Base-by-base conservation (phyloP, 192 early-diverging fungal species). In the Dissophora globulifera region DNA sequence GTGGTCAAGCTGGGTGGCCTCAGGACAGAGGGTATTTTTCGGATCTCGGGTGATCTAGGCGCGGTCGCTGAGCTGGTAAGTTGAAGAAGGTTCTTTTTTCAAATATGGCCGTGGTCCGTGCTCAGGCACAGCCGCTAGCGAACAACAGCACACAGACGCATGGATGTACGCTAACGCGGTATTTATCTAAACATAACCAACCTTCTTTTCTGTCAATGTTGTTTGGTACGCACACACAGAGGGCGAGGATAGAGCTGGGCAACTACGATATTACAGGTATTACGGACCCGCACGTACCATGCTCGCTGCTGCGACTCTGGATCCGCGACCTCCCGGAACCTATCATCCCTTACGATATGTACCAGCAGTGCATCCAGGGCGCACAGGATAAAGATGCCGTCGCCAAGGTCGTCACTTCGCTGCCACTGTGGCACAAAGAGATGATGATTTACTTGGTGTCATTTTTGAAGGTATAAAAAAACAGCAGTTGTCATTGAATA, bases 21-120 rank as follows among this genome's bases (percentile, higher is more conserved):
- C 29, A 55, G 79, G 48, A 88, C 94, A 13, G 96, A 99, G 78
- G 97, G 97, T 30, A 96, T 99, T 51, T 99, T 99, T 78, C 89
- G 97, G 56, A 93, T 99, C 15, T 94, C 97, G 20, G 97, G 94
- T 22, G 94, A 97, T 78, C 89, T 87, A 27, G 96, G 96, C 50
- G 82, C 84, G 22, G 94, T 99, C 11, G 88, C 93, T 20, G 92
- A 87, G 55, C 66, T 87, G 68, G 75, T 69, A 86, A 85, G 58
- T 35, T 49, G 50, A 2, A 31, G 30, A 20, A 10, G 20, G 40
- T 13, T 50, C 20, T 13, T 45, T 52, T 20, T 9, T 41, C 22
- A 22, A 20, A 38, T 58, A 22, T 38, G 12, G 19, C 13, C 22
- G 41, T 56, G 63, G 53, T 30, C 63, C 41, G 63, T 66, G 63